Conservation (phyloP, 257 asterid genomes). For the Cruciata laevipes region DNA sequence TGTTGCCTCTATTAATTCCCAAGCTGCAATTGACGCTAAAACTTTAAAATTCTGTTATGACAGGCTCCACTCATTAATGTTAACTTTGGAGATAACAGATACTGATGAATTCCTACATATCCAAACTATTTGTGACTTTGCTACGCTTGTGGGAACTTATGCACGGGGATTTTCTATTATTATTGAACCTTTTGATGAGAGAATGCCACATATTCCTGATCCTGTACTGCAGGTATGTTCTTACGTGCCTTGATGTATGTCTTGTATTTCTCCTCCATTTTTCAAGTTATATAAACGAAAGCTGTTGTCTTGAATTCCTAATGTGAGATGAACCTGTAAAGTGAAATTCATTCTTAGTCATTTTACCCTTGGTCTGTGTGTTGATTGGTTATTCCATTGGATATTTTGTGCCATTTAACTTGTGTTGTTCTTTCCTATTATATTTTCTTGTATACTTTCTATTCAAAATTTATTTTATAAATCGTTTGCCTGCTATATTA, state of each 20-base stretch:
- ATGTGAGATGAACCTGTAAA: background rate
- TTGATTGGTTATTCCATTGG: background rate
- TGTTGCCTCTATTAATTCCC: conserved; percentile 81
- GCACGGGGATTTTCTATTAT: conserved; percentile 89
- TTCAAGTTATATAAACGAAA: background rate
- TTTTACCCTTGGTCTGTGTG: background rate
- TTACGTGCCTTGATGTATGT: background rate
- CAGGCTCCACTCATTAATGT: conserved; percentile 85
- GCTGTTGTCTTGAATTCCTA: background rate
- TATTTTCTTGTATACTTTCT: background rate
- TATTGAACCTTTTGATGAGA: conserved; percentile 89
- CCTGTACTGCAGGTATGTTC: conserved; percentile 87
- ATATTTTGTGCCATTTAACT: background rate
- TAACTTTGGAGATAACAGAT: conserved; percentile 93
- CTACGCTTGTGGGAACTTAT: conserved; percentile 92
- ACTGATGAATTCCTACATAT: conserved; percentile 89
- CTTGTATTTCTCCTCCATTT: background rate
- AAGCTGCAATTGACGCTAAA: conserved; percentile 93
- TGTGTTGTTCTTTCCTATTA: no score
- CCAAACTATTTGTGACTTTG: conserved; percentile 91
- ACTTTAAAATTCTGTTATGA: conserved; percentile 87
- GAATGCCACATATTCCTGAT: conserved; percentile 98
- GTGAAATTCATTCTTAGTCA: background rate
- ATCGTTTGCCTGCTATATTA: background rate
- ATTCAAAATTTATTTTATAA: no score